Evolutionary conservation across 2,329 filamentous ascomycete species (phyloP), one percentile per base, ranked within the genome.

Genomic region (Pyrenophora tritici-repentis): DNA sequence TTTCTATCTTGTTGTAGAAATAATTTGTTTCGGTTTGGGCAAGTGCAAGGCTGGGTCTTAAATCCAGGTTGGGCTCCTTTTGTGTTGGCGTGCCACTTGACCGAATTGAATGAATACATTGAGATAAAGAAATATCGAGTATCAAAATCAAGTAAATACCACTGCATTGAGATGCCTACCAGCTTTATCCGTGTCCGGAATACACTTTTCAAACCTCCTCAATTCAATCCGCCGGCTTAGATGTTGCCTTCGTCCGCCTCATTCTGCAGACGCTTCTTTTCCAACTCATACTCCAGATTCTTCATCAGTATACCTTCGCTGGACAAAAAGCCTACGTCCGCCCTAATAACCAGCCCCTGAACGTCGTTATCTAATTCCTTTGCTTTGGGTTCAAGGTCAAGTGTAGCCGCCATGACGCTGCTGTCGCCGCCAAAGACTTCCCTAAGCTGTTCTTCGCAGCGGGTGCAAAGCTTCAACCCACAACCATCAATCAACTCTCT

Each of bases 241-340:
- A 16, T 8, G 1, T 42, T 20, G 10, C 14, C 29, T 10, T 40
- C 22, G 14, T 46, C 46, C 8, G 34, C 36, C 8, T 41, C 34
- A 20, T 17, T 3, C 26, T 6, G 32, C 10, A 62, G 7, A 20
- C 54, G 59, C n/a, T 4, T 56, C 55, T n/a, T n/a, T n/a, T n/a
- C n/a, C n/a, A n/a, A n/a, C n/a, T n/a, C n/a, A 20, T 17, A 3
- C 26, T 6, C 36, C 10, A 62, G 7, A 20, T 55, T 59, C n/a
- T 4, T 56, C 55, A 63, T 56, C 1, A 71, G 48, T 3, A 70
- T 31, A 0, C 69, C 66, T 7, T 61, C 50, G 9, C 17, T 36
- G 10, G 1, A 48, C 18, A 72, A 42, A 17, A 71, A 61, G 1
- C 66, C 67, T 2, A 70, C 65, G 22, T 71, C 70, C 12, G 69